Conservation (phyloP, 345 rosid species). For the Salix caprea region DNA sequence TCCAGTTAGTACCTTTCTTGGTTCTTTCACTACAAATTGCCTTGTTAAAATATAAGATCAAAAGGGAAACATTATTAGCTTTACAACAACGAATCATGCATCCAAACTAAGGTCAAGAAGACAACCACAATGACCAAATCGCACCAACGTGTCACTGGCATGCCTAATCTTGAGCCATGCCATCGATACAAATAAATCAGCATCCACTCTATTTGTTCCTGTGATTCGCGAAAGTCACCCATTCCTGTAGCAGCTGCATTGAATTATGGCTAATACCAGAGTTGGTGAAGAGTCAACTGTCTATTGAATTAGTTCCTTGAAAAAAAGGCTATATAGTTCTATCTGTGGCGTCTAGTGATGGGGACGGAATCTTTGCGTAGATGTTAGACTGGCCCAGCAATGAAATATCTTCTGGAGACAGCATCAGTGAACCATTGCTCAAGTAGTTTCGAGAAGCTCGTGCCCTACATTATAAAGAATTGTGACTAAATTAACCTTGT, state of each 20-base stretch:
- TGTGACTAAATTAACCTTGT: constrained; percentile 1
- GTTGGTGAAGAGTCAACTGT: not conserved
- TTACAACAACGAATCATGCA: constrained; percentile 15
- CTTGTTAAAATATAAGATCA: not conserved
- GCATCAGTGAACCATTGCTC: constrained; percentile 44
- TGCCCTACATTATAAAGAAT: constrained; percentile 35
- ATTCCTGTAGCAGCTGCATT: not conserved
- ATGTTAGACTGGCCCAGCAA: constrained; percentile 43
- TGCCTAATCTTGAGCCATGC: not conserved
- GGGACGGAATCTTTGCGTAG: constrained; percentile 28
- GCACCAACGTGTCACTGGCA: constrained; percentile 1
- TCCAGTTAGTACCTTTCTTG: too few relatives aligned
- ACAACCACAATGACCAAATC: not conserved
- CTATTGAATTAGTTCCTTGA: not conserved
- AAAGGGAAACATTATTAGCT: not conserved
- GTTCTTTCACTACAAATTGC: too few relatives aligned
- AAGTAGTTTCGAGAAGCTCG: constrained; percentile 65
- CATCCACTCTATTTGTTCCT: not conserved
- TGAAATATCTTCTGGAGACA: constrained; percentile 67
- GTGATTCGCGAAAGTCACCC: not conserved
- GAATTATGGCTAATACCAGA: not conserved
- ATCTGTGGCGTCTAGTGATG: constrained; percentile 10
- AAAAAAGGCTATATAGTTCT: not conserved
- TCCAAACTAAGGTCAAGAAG: not conserved
- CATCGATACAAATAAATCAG: not conserved